Evolutionary conservation across 225 moss, liverwort and hornwort species (phyloP).

Genomic region (Lunularia cruciata): DNA sequence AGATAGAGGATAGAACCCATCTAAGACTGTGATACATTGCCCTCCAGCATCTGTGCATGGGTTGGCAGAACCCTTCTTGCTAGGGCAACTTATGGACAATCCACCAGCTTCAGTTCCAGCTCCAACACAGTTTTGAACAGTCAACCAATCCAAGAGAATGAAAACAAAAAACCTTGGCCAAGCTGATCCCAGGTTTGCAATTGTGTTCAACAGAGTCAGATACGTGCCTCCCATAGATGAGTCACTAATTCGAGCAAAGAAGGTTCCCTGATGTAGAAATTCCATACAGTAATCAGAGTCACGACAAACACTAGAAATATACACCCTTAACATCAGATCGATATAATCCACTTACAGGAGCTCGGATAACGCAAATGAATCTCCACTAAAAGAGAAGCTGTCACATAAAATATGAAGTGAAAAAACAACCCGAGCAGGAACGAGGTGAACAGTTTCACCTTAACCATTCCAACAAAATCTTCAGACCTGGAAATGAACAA

Average conservation of each 20-base stretch:
- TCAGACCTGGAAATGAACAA: background rate
- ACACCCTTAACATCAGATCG: too few species aligned
- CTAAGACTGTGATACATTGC: slow-evolving; percentile 30
- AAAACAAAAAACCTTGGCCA: slow-evolving; percentile 53
- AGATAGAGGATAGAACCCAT: slow-evolving; percentile 52
- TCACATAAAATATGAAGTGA: background rate
- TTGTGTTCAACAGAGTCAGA: slow-evolving; percentile 47
- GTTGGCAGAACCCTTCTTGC: slow-evolving; percentile 26
- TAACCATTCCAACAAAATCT: background rate
- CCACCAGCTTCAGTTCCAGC: slow-evolving; percentile 26
- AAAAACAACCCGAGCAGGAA: background rate
- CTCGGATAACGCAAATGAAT: too few species aligned
- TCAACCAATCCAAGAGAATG: slow-evolving; percentile 42
- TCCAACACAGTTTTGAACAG: slow-evolving; percentile 37
- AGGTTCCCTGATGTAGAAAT: slow-evolving; percentile 35
- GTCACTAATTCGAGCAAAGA: slow-evolving; percentile 51
- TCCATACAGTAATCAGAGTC: background rate
- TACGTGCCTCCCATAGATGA: slow-evolving; percentile 53
- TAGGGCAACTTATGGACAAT: slow-evolving; percentile 29
- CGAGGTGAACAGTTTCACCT: too few species aligned
- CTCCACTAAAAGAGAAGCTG: background rate
- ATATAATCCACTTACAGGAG: too few species aligned
- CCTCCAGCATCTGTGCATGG: slow-evolving; percentile 39
- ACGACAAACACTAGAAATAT: background rate
- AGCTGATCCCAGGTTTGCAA: slow-evolving; percentile 47